Evolutionary conservation across 2,329 filamentous ascomycete genomes (phyloP).

Genomic region (Aspergillus sp.): DNA sequence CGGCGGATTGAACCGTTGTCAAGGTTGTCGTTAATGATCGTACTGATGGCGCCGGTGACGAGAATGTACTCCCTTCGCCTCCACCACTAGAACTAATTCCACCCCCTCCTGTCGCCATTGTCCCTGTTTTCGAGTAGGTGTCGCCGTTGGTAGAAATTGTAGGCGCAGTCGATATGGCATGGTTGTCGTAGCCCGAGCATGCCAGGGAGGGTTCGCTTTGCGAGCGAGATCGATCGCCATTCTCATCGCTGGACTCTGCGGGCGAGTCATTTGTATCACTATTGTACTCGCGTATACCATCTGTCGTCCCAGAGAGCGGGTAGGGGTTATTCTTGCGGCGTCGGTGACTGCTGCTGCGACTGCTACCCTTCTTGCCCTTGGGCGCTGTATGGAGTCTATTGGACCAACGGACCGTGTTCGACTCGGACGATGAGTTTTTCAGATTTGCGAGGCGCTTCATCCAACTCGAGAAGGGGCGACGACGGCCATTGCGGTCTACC

Average conservation of each 20-base stretch:
- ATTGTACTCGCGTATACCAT: slow-evolving; percentile 33
- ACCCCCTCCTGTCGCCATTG: slow-evolving; percentile 55
- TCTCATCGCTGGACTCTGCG: slow-evolving; percentile 42
- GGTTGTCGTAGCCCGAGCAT: slow-evolving; percentile 53
- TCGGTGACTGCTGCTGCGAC: background rate
- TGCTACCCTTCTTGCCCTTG: slow-evolving; percentile 49
- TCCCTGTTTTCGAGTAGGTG: slow-evolving; percentile 73
- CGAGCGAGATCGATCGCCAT: slow-evolving; percentile 48
- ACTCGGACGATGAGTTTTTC: slow-evolving; percentile 59
- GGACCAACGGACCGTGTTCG: slow-evolving; percentile 29
- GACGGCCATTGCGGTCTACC: slow-evolving; percentile 63
- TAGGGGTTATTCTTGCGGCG: slow-evolving; percentile 77
- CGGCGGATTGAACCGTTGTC: slow-evolving; percentile 57
- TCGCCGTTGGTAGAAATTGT: slow-evolving; percentile 80
- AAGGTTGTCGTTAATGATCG: slow-evolving; percentile 58
- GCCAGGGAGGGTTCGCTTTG: slow-evolving; percentile 53
- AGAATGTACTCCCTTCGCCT: slow-evolving; percentile 60
- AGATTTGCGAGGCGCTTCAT: slow-evolving; percentile 89
- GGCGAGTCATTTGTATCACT: slow-evolving; percentile 42
- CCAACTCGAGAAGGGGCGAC: slow-evolving; percentile 83
- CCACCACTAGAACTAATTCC: slow-evolving; percentile 57
- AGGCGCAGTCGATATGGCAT: slow-evolving; percentile 64
- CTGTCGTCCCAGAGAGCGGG: slow-evolving; percentile 63
- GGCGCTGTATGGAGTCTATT: slow-evolving; percentile 28
- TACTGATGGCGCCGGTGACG: slow-evolving; percentile 56